Evolutionary conservation across 306 rosid genomes (phyloP).

Genomic region (Ormosia semicastrata): DNA sequence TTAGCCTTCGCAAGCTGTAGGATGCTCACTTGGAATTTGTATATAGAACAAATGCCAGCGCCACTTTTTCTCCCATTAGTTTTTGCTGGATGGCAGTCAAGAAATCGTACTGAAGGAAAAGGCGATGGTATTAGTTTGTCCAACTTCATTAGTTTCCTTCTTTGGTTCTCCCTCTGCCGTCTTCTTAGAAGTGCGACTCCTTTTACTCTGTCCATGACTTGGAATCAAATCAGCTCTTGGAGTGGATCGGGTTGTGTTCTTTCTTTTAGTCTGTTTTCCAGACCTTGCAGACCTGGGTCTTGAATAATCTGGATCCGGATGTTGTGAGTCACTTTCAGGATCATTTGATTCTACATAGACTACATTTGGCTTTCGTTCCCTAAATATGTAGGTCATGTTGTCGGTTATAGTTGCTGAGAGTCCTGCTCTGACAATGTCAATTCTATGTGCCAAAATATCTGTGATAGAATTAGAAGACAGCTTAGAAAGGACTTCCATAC

Average conservation of each 20-base stretch:
- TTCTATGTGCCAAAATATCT: neutral
- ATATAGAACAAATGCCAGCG: neutral
- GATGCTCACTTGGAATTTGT: neutral
- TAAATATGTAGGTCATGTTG: conserved; percentile 24
- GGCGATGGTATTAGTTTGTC: too few species aligned
- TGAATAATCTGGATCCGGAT: conserved; percentile 19
- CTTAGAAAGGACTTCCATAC: neutral
- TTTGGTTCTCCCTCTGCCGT: neutral
- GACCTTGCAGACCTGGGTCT: neutral
- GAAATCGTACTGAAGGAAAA: neutral
- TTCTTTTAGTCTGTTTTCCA: neutral
- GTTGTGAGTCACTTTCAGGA: conserved; percentile 9
- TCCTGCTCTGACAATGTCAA: neutral
- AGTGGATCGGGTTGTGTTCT: neutral
- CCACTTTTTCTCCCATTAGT: neutral
- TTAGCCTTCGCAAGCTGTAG: too few species aligned
- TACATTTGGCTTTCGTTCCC: conserved; percentile 1
- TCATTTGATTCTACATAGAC: neutral
- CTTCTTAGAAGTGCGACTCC: neutral
- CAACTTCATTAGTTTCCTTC: neutral
- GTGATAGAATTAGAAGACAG: neutral
- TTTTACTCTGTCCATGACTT: neutral
- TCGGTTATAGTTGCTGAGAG: neutral
- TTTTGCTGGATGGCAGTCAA: neutral
- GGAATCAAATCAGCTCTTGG: neutral